Evolutionary conservation across 2,329 filamentous ascomycete species (phyloP), one percentile per base, ranked within the genome.

Genomic region (Sarocladiaceae sp.): DNA sequence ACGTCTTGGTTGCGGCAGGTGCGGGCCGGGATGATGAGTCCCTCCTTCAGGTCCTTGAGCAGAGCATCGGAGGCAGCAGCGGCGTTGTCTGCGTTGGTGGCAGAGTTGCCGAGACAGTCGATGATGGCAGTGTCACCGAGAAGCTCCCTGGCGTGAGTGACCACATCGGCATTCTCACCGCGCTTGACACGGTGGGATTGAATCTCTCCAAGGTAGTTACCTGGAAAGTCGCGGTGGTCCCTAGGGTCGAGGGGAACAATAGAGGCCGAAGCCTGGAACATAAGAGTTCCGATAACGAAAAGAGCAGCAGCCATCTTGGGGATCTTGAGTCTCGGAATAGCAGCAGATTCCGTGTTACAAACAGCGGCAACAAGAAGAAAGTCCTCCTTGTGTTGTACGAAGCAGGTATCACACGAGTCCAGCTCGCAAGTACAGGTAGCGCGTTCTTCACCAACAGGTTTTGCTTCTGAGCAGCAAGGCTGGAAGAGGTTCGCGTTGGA

Each of bases 231-330:
- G 37, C 37, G 37, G 25, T 47, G 26, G 18, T 28, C 26, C 13
- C 42, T 22, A 4, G 42, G 42, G 11, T 47, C 15, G 23, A 47
- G 6, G 6, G 42, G 23, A 15, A 40, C 37, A n/a, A 40, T 40
- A 20, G 42, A 47, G 22, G 42, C 42, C 25, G 42, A 47, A 47
- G 42, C 42, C 23, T 47, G 25, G 42, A 47, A 29, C 42, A 47
- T 47, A 22, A 47, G 18, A 12, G 42, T 31, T 28, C 42, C 42
- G 17, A 47, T 29, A 12, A 47, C 11, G 23, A 47, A 17, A 17
- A 47, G 42, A 20, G 26, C 23, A 20, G 42, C 42, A 17, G 26
- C 42, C 42, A 47, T 47, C 42, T 29, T 47, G 11, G 23, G 23
- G 18, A 47, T 31, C 26, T n/a, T 47, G 23, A 47, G 42, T 6